Conservation (phyloP, 768 basidiomycete genomes). For the Amanita polypyramis region DNA sequence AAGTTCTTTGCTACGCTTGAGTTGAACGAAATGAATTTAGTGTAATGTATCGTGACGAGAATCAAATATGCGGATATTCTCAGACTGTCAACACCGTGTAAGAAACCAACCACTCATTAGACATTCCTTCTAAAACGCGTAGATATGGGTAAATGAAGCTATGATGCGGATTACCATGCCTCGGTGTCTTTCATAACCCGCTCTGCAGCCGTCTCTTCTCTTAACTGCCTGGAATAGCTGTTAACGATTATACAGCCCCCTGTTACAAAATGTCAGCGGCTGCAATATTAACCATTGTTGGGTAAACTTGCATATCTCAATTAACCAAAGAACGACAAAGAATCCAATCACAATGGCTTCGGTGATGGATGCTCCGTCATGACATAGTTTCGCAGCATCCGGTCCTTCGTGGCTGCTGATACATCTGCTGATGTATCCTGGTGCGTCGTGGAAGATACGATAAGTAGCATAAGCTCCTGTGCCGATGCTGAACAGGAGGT, state of each 20-base stretch:
- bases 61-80: background rate
- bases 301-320: slow-evolving; percentile 32
- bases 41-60: background rate
- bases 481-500: slow-evolving; percentile 34
- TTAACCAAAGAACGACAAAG: slow-evolving; percentile 34
- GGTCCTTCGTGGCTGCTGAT: slow-evolving; percentile 21
- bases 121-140: background rate
- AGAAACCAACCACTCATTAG: background rate
- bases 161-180: slow-evolving; percentile 23
- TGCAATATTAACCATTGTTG: background rate
- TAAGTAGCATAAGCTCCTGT: slow-evolving; percentile 34
- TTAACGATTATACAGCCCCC: slow-evolving; percentile 39
- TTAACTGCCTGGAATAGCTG: slow-evolving; percentile 33
- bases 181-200: slow-evolving; percentile 33
- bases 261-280: slow-evolving; percentile 12
- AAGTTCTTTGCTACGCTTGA: slow-evolving; percentile 25
- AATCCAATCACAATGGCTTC: slow-evolving; percentile 31
- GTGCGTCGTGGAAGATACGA: slow-evolving; percentile 30
- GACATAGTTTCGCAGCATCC: slow-evolving; percentile 23
- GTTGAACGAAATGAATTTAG: slow-evolving; percentile 3
- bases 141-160: slow-evolving; percentile 1
- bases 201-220: slow-evolving; percentile 29
- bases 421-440: slow-evolving; percentile 28
- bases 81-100: background rate
- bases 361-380: slow-evolving; percentile 26